Evolutionary conservation across 768 basidiomycete genomes (phyloP), one percentile per base, ranked within the genome.

Genomic region (Lentinula raphanica): DNA sequence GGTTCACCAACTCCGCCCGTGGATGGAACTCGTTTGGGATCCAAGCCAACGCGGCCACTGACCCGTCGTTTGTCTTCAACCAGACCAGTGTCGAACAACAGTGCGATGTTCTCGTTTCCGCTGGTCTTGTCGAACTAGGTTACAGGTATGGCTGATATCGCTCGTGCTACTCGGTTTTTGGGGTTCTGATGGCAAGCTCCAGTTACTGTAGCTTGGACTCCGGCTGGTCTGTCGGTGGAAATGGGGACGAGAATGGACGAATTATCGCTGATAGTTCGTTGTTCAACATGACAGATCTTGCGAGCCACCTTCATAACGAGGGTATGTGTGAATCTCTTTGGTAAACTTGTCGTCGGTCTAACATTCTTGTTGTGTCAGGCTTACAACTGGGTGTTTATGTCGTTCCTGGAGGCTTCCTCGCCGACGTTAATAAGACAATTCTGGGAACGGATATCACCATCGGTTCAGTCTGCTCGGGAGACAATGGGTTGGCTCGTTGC

Each of bases 21-120:
- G 58, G 58, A 21, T 59, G 58, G 58, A 59, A 59, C 27, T 59
- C 58, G 15, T 59, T 59, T 31, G 58, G 58, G 23, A 40, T 59
- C 3, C 58, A 59, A 45, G 58, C 58, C 6, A 54, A 59, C 35
- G 44, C 38, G 11, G 58, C 49, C n/a, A 53, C 39, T 27, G 45
- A 59, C 21, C 50, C 58, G 15, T 5, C 38, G 13, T 59, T 59
- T 21, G 28, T 31, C 8, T 59, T 59, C 39, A 54, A 59, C 28
- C 58, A 59, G 25, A 40, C 27, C 50, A 44, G 53, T 17, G 50
- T 59, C 19, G 38, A 39, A 31, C 23, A 36, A 19, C 58, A 59
- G 31, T 59, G 58, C 21, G 58, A 59, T 44, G 31, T 51, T 23
- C 28, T 59, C 13, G 49, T 29, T 4, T 51, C 58, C 38, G 40